A percentile compares a stretch with the other conserved stretches of the same genome.
phyloP scores from a whole-genome alignment of 108 stramenopile genomes.

The Cafeteria roenbergensis region DNA sequence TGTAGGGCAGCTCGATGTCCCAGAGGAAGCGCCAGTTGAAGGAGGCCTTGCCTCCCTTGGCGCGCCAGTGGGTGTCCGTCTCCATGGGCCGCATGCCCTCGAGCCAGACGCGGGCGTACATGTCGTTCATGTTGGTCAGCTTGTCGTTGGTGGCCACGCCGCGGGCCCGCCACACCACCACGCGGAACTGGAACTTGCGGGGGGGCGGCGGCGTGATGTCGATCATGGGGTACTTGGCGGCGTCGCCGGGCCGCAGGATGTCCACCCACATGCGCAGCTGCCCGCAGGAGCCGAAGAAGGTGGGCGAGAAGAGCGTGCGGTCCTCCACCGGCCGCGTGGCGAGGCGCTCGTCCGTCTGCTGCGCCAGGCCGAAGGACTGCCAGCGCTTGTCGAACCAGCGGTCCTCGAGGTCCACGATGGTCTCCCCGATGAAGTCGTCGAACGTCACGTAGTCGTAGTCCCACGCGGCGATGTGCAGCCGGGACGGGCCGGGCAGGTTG shows the following conservation, averaged over 20 bases:
- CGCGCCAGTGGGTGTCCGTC: constrained; percentile 56
- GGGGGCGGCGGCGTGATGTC: constrained; percentile 32
- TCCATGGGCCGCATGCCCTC: constrained; percentile 34
- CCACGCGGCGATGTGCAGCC: constrained; percentile 29
- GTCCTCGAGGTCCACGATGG: constrained; percentile 50
- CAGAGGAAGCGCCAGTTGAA: constrained; percentile 52
- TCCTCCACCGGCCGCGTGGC: constrained; percentile 17
- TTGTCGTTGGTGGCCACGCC: constrained; percentile 18
- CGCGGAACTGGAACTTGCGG: constrained; percentile 32
- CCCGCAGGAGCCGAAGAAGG: neutral
- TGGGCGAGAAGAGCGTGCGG: constrained; percentile 10
- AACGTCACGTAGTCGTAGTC: constrained; percentile 33
- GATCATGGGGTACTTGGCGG: constrained; percentile 24
- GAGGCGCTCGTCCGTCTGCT: constrained; percentile 13
- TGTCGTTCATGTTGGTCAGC: constrained; percentile 34
- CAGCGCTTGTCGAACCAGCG: constrained; percentile 48
- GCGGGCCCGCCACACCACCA: constrained; percentile 27
- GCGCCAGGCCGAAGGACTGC: constrained; percentile 27
- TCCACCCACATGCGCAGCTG: constrained; percentile 8
- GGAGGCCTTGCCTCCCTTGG: constrained; percentile 41
- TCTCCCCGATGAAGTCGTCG: constrained; percentile 51
- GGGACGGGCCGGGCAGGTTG: constrained; percentile 39
- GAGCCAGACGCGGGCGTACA: constrained; percentile 37
- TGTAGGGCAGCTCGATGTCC: constrained; percentile 27
- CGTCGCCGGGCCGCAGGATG: constrained; percentile 33